Percentiles rank a stretch among this genome's conserved stretches.
Evolutionary conservation across 2,329 filamentous ascomycete species (phyloP).

Genomic region (Cladosporium austrohemisphaericum): DNA sequence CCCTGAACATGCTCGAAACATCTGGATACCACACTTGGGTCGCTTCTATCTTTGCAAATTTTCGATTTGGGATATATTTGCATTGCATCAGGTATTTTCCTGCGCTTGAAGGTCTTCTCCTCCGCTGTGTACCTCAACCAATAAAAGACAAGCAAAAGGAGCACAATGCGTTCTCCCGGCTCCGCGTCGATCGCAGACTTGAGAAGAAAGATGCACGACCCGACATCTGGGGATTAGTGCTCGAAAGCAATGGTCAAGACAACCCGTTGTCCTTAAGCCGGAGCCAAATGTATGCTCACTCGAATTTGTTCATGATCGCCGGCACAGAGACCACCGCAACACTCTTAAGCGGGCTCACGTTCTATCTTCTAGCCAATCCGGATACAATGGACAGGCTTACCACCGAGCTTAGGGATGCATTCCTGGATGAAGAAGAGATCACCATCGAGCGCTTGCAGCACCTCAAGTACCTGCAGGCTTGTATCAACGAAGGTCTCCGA

Average conservation of each 20-base stretch:
- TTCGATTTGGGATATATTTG: conserved; percentile 9
- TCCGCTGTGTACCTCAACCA: conserved; percentile 7
- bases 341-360: conserved; percentile 65
- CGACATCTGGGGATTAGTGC: background rate
- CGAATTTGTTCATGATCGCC: conserved; percentile 50
- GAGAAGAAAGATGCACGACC: conserved; percentile 14
- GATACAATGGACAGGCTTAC: conserved; percentile 51
- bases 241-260: background rate
- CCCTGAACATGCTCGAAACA: conserved; percentile 30
- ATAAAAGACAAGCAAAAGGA: conserved; percentile 4
- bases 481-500: conserved; percentile 45
- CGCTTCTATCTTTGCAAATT: conserved; percentile 15
- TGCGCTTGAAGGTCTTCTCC: conserved; percentile 8
- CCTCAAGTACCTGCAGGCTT: conserved; percentile 41
- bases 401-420: conserved; percentile 50
- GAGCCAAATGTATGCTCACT: conserved; percentile 33
- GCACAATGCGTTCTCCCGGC: background rate
- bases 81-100: conserved; percentile 13
- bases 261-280: conserved; percentile 18
- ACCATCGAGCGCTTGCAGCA: conserved; percentile 22
- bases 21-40: conserved; percentile 29
- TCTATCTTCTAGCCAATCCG: conserved; percentile 65
- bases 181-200: conserved; percentile 15
- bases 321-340: conserved; percentile 78
- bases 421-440: conserved; percentile 31